Evolutionary conservation across 176 grass and related monocot species (phyloP).

Genomic region (Zizania latifolia): DNA sequence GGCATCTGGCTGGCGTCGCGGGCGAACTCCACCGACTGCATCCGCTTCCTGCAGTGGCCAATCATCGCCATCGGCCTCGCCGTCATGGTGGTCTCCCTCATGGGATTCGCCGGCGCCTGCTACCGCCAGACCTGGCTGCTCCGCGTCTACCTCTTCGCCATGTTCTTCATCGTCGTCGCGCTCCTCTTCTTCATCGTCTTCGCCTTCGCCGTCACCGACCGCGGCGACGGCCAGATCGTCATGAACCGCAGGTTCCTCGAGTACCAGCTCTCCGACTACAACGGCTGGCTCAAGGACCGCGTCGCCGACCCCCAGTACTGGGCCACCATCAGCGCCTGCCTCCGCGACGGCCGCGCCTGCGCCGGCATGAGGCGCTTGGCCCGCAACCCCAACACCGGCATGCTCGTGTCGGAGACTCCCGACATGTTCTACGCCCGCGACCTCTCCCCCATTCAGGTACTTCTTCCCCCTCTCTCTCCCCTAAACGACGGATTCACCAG

Average conservation of each 20-base stretch:
- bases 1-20: conserved; percentile 77
- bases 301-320: conserved; percentile 68
- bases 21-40: conserved; percentile 79
- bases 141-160: conserved; percentile 89
- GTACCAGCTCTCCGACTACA: conserved; percentile 93
- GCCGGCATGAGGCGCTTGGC: conserved; percentile 27
- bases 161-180: conserved; percentile 88
- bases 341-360: conserved; percentile 66
- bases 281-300: conserved; percentile 68
- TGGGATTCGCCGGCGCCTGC: conserved; percentile 83
- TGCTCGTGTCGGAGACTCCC: conserved; percentile 42
- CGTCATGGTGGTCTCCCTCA: conserved; percentile 79
- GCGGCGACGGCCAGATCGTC: conserved; percentile 70
- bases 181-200: conserved; percentile 98
- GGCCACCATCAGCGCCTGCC: conserved; percentile 56
- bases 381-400: conserved; percentile 52
- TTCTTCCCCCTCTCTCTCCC: background rate
- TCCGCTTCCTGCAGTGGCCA: conserved; percentile 98
- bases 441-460: conserved; percentile 81
- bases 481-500: background rate
- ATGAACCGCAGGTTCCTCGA: conserved; percentile 62
- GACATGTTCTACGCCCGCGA: conserved; percentile 49
- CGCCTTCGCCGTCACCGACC: conserved; percentile 94
- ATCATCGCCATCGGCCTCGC: conserved; percentile 70
- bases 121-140: conserved; percentile 89